Evolutionary conservation across 345 rosid species (phyloP).

Genomic region (Hibiscus tridactylites): DNA sequence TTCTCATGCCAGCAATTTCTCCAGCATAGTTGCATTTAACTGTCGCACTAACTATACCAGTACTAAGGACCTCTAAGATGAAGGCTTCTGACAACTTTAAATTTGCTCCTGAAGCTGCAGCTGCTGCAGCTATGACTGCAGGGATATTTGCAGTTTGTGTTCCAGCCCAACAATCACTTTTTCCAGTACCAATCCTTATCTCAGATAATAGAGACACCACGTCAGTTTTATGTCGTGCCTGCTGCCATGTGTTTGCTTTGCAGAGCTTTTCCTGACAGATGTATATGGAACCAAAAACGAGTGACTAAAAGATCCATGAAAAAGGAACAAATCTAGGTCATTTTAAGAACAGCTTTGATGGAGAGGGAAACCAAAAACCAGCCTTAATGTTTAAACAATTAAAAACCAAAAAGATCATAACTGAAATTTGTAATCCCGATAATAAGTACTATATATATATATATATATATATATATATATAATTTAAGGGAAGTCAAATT

Average conservation of each 20-base stretch:
- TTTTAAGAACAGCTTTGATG: background rate
- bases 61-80: constrained; percentile 94
- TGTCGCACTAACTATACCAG: constrained; percentile 94
- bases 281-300: constrained; percentile 13
- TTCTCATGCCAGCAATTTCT: constrained; percentile 99
- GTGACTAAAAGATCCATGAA: constrained; percentile 8
- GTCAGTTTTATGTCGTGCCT: constrained; percentile 71
- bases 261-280: constrained; percentile 77
- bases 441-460: background rate
- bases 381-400: background rate
- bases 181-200: constrained; percentile 88
- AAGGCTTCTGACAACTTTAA: constrained; percentile 74
- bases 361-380: background rate
- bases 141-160: constrained; percentile 86
- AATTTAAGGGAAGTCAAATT: background rate
- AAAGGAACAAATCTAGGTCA: background rate
- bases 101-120: constrained; percentile 97
- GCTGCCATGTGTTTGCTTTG: constrained; percentile 97
- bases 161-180: constrained; percentile 87
- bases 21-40: constrained; percentile 97
- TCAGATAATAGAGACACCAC: constrained; percentile 92
- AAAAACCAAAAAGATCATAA: background rate
- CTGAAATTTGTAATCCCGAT: background rate
- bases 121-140: constrained; percentile 98
- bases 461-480: background rate